A percentile compares a stretch with the other conserved stretches of the same genome.
These are phyloP conservation scores for Nannochloris sp. DNA, from an alignment of 139 green algal genomes.

Conservation along the genomic window DNA sequence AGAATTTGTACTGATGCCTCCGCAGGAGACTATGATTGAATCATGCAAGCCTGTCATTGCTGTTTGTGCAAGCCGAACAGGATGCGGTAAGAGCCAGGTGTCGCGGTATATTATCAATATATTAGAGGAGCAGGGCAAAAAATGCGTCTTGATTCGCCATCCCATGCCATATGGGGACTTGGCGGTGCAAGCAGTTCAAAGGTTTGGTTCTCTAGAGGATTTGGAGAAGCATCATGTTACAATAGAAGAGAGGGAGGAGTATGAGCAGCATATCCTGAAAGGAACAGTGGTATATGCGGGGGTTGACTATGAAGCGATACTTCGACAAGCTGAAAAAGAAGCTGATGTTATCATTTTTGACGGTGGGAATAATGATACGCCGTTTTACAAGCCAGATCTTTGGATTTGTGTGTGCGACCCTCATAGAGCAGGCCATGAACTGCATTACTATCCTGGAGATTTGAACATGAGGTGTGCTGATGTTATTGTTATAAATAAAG, in stretches of 20 bases:
- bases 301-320: slow-evolving; percentile 41
- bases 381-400: slow-evolving; percentile 40
- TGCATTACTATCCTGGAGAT: slow-evolving; percentile 31
- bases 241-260: slow-evolving; percentile 42
- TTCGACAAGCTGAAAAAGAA: slow-evolving; percentile 32
- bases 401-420: slow-evolving; percentile 35
- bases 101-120: slow-evolving; percentile 23
- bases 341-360: slow-evolving; percentile 40
- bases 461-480: slow-evolving; percentile 36
- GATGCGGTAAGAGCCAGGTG: slow-evolving; percentile 38
- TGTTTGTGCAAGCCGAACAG: slow-evolving; percentile 26
- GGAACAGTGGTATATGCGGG: slow-evolving; percentile 36
- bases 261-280: slow-evolving; percentile 41
- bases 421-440: slow-evolving; percentile 22
- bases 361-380: slow-evolving; percentile 38
- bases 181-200: slow-evolving; percentile 31
- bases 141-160: slow-evolving; percentile 44
- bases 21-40: slow-evolving; percentile 18
- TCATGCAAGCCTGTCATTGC: slow-evolving; percentile 25
- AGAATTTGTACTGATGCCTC: slow-evolving; percentile 21
- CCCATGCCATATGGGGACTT: slow-evolving; percentile 44
- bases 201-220: slow-evolving; percentile 31
- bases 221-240: slow-evolving; percentile 31
- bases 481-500: slow-evolving; percentile 41
- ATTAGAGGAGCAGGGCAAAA: slow-evolving; percentile 29